Evolutionary conservation across 148 eudicot species (phyloP), one percentile per base, ranked within the genome.

Genomic region (Beta vulgaris): DNA sequence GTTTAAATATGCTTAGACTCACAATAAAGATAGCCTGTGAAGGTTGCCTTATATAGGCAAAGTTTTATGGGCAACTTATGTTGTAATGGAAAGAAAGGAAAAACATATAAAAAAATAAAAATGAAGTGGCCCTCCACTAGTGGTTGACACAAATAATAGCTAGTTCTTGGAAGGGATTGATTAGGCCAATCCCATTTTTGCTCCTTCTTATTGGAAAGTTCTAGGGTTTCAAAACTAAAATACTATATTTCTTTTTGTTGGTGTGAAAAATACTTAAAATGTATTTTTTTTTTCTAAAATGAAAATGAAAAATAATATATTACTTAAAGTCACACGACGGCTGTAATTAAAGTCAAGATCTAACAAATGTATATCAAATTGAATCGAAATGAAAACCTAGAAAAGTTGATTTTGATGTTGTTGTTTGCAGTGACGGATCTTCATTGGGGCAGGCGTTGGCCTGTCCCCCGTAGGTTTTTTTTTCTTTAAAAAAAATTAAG

Each of bases 11-110:
- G 71, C 37, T 77, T 73, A 53, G 61, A 71, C 76, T 69, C 54
- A 62, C 75, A 63, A 60, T 65, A 68, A 55, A 72, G 26, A 63
- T 60, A 39, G 74, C 74, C 62, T 59, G 40, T 54, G 66, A 40
- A 31, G 68, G 40, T 55, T 78, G 58, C 68, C 76, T 83, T 86
- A 76, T 86, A 86, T 86, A 86, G 88, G 81, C 84, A 76, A 76
- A 70, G 62, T 43, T 25, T 39, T 67, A 32, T 40, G 48, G 54
- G 79, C 44, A n/a, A 70, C 72, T 80, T 80, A 21, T 76, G 73
- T 51, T 80, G 73, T 76, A 35, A 29, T 66, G 54, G 31, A 71
- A 10, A 23, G 37, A 54, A 57, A 57, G 48, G 10, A n/a, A 37
- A 36, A 68, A 46, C 29, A 37, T 49, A 40, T 9, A 26, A 36